A percentile compares a stretch with the other conserved stretches of the same genome.
Evolutionary conservation across 768 basidiomycete genomes (phyloP).

Genomic region (Fomitopsis serialis): DNA sequence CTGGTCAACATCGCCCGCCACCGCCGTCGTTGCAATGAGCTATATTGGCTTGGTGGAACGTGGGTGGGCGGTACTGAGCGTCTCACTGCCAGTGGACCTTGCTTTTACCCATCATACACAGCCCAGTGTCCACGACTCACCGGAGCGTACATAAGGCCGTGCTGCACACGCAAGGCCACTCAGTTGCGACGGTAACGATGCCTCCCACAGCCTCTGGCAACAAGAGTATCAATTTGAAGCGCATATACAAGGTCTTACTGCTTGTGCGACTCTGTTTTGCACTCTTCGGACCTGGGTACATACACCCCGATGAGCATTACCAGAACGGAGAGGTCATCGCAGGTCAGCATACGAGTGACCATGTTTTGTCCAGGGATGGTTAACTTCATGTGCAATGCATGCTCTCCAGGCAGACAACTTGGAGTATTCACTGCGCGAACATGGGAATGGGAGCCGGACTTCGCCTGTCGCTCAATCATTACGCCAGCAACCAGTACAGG

Average conservation of each 20-base stretch:
- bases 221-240: not conserved
- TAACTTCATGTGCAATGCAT: constrained; percentile 1
- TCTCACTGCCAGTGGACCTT: too few relatives aligned
- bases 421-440: constrained; percentile 24
- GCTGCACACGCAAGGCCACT: too few relatives aligned
- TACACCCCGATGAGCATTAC: constrained; percentile 38
- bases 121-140: too few relatives aligned
- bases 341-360: constrained; percentile 20
- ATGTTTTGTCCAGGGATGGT: not conserved
- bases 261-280: constrained; percentile 22
- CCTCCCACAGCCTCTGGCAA: not conserved
- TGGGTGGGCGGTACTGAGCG: too few relatives aligned
- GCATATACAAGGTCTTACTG: constrained; percentile 12
- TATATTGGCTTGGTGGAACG: too few relatives aligned
- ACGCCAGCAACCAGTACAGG: constrained; percentile 29
- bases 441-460: constrained; percentile 34
- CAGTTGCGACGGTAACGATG: too few relatives aligned
- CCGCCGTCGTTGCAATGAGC: not conserved
- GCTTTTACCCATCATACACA: too few relatives aligned
- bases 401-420: constrained; percentile 22
- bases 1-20: not conserved
- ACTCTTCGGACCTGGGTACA: constrained; percentile 30
- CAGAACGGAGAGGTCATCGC: constrained; percentile 35
- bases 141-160: too few relatives aligned
- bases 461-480: constrained; percentile 31